Base-by-base conservation (phyloP, 768 basidiomycete genomes). In the Russula griseocarnosa region DNA sequence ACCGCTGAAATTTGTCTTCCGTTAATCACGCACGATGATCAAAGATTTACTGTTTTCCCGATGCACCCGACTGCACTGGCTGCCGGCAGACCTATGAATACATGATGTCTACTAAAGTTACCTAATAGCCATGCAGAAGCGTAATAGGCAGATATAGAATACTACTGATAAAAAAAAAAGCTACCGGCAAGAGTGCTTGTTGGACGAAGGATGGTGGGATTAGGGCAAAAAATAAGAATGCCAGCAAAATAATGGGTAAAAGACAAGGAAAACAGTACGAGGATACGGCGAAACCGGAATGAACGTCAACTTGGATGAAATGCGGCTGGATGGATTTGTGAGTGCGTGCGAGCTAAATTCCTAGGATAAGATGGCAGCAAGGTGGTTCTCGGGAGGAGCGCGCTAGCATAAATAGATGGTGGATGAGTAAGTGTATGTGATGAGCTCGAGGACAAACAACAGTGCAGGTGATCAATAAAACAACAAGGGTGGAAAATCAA, bases 71-170 rank as follows among this genome's bases (percentile, higher is more conserved):
- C 54, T 50, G 55, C 67, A 56, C 26, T 30, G 26, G 50, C 59
- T 57, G 62, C 49, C 46, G 61, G 55, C 20, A 53, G 56, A 61
- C 59, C 51, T 73, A 73, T 67, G 69, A 73, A 68, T 72, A 72
- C 71, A 73, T 70, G 52, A 60, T 69, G 65, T 72, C 71, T 73
- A 73, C 63, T 63, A 65, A 67, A 63, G 66, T 62, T 67, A 65
- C 67, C 67, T 68, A 61, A 32, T 54, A 55, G 59, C 61, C 53
- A 22, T 50, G 49, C 36, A 34, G 59, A 38, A 55, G 22, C 38
- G 55, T 44, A 68, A 66, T 70, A 69, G 53, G 56, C 53, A 62
- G 63, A 62, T 52, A 61, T 69, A 69, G 26, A 36, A 44, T 66
- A 69, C 36, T 58, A 54, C 46, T 63, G 54, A 62, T 55, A 63